Conservation (phyloP, 441 rosid species). For the Daphne laureola region DNA sequence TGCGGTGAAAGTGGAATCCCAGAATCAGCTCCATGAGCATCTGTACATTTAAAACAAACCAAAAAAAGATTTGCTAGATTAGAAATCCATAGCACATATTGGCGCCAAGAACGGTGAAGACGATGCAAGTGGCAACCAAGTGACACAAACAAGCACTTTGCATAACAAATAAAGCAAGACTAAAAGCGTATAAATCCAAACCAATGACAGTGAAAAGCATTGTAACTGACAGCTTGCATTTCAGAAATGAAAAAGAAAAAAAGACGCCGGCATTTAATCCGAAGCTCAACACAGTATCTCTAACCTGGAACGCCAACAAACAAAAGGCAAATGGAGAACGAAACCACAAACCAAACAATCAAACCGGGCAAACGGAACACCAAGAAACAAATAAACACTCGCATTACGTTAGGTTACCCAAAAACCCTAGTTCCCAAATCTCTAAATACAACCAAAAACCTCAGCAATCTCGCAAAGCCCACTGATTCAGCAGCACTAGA, state of each 20-base stretch:
- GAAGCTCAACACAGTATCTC: too few relatives aligned
- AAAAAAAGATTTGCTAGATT: slow-evolving; percentile 11
- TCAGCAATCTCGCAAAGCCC: slow-evolving; percentile 11
- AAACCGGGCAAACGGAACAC: too few relatives aligned
- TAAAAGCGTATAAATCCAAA: too few relatives aligned
- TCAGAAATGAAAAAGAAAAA: too few relatives aligned
- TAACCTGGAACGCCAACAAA: too few relatives aligned
- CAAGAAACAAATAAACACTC: too few relatives aligned
- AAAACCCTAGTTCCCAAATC: slow-evolving; percentile 34
- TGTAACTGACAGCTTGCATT: too few relatives aligned
- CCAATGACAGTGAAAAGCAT: too few relatives aligned
- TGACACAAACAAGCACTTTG: too few relatives aligned
- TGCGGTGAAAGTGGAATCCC: slow-evolving; percentile 94
- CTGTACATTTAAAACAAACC: slow-evolving; percentile 47
- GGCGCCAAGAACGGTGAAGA: background rate
- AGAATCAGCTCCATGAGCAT: slow-evolving; percentile 67
- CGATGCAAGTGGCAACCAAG: too few relatives aligned
- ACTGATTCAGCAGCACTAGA: slow-evolving; percentile 6
- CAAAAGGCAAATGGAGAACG: background rate
- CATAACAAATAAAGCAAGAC: too few relatives aligned
- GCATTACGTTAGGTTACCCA: slow-evolving; percentile 4
- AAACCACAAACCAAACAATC: background rate
- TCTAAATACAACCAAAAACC: background rate
- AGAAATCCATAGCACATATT: slow-evolving; percentile 1
- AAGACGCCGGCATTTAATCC: too few relatives aligned